A percentile compares a stretch with the other conserved stretches of the same genome.
Conservation (phyloP, 345 rosid species). For the Toxicodendron radicans region DNA sequence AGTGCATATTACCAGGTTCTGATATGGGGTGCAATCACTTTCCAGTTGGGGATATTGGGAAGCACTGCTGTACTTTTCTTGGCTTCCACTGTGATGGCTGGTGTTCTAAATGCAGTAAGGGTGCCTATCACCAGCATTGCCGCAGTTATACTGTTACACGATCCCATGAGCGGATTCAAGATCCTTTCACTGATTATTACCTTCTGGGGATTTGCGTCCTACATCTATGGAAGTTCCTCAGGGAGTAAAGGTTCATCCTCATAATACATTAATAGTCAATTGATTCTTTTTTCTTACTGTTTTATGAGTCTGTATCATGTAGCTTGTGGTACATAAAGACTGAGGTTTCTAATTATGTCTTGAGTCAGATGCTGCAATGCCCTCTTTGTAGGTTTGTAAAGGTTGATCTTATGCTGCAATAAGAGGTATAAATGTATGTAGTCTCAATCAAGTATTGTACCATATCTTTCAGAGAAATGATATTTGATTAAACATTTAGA, state of each 20-base stretch:
- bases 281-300: too few relatives aligned
- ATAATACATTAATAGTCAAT: background rate
- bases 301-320: too few relatives aligned
- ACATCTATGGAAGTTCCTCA: slow-evolving; percentile 59
- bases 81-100: slow-evolving; percentile 77
- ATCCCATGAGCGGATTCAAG: slow-evolving; percentile 91
- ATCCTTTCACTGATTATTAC: slow-evolving; percentile 74
- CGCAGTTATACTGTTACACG: slow-evolving; percentile 71
- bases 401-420: too few relatives aligned
- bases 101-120: slow-evolving; percentile 82
- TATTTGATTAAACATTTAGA: too few relatives aligned
- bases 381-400: too few relatives aligned
- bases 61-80: slow-evolving; percentile 67
- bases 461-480: too few relatives aligned
- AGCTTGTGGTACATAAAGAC: background rate
- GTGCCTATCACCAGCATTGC: slow-evolving; percentile 79
- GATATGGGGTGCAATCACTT: slow-evolving; percentile 65
- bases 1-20: slow-evolving; percentile 49
- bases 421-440: background rate
- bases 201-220: slow-evolving; percentile 80
- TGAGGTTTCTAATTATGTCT: background rate
- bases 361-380: too few relatives aligned
- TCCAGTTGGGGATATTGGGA: slow-evolving; percentile 76
- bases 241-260: slow-evolving; percentile 22
- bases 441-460: background rate